Evolutionary conservation across 768 basidiomycete genomes (phyloP).

Genomic region (Amanita rubescens): DNA sequence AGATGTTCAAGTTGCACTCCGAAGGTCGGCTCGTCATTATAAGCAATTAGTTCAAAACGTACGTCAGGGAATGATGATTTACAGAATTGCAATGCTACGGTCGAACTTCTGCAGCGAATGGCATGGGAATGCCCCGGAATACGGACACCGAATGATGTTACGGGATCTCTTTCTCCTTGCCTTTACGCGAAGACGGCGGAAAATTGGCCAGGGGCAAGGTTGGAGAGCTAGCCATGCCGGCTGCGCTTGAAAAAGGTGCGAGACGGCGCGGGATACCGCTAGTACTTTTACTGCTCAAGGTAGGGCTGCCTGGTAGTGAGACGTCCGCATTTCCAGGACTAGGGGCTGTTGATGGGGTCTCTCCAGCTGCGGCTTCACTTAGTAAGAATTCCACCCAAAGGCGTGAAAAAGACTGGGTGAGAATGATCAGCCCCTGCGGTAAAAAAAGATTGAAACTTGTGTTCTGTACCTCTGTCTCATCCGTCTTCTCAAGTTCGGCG

Average conservation of each 20-base stretch:
- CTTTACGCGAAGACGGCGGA: constrained; percentile 19
- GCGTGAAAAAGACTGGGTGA: constrained; percentile 82
- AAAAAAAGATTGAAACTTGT: background rate
- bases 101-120: background rate
- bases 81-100: background rate
- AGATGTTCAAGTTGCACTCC: background rate
- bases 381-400: constrained; percentile 98
- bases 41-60: background rate
- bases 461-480: constrained; percentile 69
- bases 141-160: background rate
- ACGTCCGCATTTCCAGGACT: constrained; percentile 20
- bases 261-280: constrained; percentile 19
- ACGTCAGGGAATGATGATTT: constrained; percentile 3
- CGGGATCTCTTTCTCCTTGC: constrained; percentile 21
- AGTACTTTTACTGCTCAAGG: constrained; percentile 11
- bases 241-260: constrained; percentile 20
- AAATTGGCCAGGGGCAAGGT: constrained; percentile 18
- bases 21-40: background rate
- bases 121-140: background rate
- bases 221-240: constrained; percentile 28
- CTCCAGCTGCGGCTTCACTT: constrained; percentile 68
- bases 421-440: constrained; percentile 1
- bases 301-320: constrained; percentile 29
- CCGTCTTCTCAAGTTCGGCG: constrained; percentile 65
- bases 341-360: constrained; percentile 18